Base-by-base conservation (phyloP, 129 eudicot genomes). In the Smallanthus sonchifolius region DNA sequence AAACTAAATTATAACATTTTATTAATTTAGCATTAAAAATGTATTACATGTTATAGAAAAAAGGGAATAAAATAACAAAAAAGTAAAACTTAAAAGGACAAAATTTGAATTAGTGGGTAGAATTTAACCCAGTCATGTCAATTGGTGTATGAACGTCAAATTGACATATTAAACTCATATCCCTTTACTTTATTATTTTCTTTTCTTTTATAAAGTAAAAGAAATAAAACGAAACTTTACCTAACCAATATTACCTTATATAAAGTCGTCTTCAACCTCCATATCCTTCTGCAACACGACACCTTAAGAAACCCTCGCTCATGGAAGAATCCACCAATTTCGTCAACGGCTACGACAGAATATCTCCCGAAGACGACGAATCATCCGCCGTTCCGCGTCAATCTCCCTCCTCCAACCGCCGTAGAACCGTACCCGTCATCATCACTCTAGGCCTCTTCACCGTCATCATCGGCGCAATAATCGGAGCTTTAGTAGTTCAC, bases 321-420 rank as follows among this genome's bases (percentile, higher is more conserved):
- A 87, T 87, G 79, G 83, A 74, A 84, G 84, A 82, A 70, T 82
- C 96, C 4, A 37, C 78, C 49, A 86, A 84, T 44, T 77, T 84
- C 78, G 57, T 79, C 47, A 84, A 84, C 57, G 89, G 89, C 78
- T 84, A 86, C 77, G 78, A 66, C 82, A 86, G 81, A 75, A 84
- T 89, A 3, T 68, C 77, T 69, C 84, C 74, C 59, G n/a, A 59
- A 11, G 83, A 85, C 34, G 73, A 69, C 43, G 77, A 71, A 24
- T n/a, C 61, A 20, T 45, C 75, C 44, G 42, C 78, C 48, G 45
- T 54, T 4, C 72, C 66, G 70, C 37, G 47, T 49, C 51, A 24
- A 75, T 40, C 77, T 36, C 69, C 74, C 13, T 34, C 81, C 10
- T 65, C 79, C 28, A 39, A 51, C 44, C 89, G 77, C 42, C 85